Evolutionary conservation across 257 asterid genomes (phyloP), one percentile per base, ranked within the genome.

Genomic region (Striga asiatica): DNA sequence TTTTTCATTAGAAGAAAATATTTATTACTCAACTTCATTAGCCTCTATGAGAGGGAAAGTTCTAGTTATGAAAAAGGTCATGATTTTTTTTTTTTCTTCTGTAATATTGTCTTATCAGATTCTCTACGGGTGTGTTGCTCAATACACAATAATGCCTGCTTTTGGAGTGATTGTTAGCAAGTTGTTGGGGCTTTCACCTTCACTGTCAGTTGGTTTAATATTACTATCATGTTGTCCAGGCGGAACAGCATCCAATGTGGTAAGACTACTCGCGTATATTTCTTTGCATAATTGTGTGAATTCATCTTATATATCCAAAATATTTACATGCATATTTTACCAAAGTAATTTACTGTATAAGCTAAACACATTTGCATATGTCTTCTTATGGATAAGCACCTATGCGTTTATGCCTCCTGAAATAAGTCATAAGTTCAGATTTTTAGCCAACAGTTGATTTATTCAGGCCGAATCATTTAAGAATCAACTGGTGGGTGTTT

Each of bases 211-310:
- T n/a, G 97, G 96, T 60, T 66, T 89, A 57, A 79, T 85, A 68
- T 61, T 89, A 72, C 91, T 89, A 63, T 69, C 88, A 50, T 85
- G 97, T 66, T 89, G 93, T 64, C 97, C 97, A 0, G 97, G 97
- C 0, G 97, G 97, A 16, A 83, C 97, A 2, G 95, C 97, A 16
- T 89, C 97, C 58, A 89, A 89, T 25, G 97, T 89, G 93, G 97
- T 89, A 79, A 72, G 85, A 21, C 13, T 14, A 20, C 19, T 39
- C 47, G 19, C 17, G 7, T 12, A 1, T 10, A 39, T 39, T 10
- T 0, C 14, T 5, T 20, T 19, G 21, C 18, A 50, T 51, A 29
- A 14, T 57, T 50, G 1, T 39, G 38, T 18, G n/a, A 37, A 17
- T 50, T 37, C 46, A 2, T 14, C 19, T 53, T 35, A 1, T 13